Evolutionary conservation across 2,329 filamentous ascomycete species (phyloP).

Genomic region (Fusarium xylarioides): DNA sequence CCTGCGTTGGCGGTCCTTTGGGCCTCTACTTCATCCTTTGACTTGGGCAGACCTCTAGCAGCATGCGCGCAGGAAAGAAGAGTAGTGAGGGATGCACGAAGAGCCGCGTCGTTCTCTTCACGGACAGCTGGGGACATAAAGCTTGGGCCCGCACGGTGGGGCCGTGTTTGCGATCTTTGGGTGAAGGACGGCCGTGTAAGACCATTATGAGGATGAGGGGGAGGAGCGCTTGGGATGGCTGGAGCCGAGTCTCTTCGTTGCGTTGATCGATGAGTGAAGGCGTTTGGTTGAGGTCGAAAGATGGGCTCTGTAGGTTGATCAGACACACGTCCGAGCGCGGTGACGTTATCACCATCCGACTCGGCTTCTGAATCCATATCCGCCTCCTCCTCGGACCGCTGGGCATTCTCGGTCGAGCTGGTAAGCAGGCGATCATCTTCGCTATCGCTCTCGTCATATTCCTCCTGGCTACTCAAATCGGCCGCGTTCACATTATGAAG

Average conservation of each 20-base stretch:
- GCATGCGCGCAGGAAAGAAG: conserved; percentile 94
- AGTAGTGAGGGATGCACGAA: conserved; percentile 93
- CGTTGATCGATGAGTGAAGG: conserved; percentile 79
- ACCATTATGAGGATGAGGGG: conserved; percentile 59
- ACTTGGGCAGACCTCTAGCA: conserved; percentile 81
- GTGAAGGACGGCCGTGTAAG: conserved; percentile 61
- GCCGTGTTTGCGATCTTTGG: conserved; percentile 58
- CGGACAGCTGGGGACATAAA: conserved; percentile 79
- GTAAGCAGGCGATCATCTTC: conserved; percentile 78
- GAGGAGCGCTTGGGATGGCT: conserved; percentile 53
- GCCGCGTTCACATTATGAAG: conserved; percentile 55
- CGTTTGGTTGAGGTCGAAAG: conserved; percentile 91
- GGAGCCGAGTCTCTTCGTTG: conserved; percentile 61
- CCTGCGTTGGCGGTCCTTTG: conserved; percentile 48
- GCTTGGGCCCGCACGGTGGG: conserved; percentile 61
- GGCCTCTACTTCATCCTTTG: conserved; percentile 56
- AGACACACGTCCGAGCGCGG: conserved; percentile 74
- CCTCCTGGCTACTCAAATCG: conserved; percentile 83
- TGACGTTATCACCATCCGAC: conserved; percentile 77
- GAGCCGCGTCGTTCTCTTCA: conserved; percentile 90
- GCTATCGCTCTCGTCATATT: conserved; percentile 93
- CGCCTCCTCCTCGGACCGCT: conserved; percentile 50
- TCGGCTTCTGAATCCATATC: conserved; percentile 59
- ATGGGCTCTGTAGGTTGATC: conserved; percentile 60
- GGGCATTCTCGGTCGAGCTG: conserved; percentile 65